Base-by-base conservation (phyloP, 2,329 filamentous ascomycete species). In the Lithohypha guttulata region DNA sequence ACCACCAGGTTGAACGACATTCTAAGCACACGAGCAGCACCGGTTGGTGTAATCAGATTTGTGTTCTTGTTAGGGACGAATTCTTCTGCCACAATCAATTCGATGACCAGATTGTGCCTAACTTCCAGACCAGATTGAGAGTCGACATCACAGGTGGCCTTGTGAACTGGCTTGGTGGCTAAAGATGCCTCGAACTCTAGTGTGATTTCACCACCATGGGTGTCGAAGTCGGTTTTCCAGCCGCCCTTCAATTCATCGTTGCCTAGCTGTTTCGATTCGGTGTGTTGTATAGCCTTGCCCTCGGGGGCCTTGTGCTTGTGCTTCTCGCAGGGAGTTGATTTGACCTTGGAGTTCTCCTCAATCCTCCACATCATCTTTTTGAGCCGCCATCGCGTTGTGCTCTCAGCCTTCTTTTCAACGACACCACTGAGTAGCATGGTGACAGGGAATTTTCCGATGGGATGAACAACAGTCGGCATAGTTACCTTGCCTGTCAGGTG, bases 41-140 rank as follows among this genome's bases (percentile, higher is more conserved):
- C 89, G 0, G 89, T 95, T 34, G 87, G 85, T 0, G 84, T 87
- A 33, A 84, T 73, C 35, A 85, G 68, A 58, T 78, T 79, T 43
- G 76, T 78, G 55, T 81, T 77, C 47, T 80, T 81, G 55, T 74
- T 70, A 2, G 73, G 68, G 13, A 71, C 73, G 66, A 84, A 91
- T 59, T 96, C 89, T 60, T 95, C 86, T 2, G 84, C 83, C 15
- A 98, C 86, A 34, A 96, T 86, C 66, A 96, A 77, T 64, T 98
- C 89, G 42, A 96, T 73, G 53, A 94, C 76, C 30, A 98, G 74
- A 55, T 81, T 79, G 67, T 98, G 89, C 36, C 77, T 77, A 42
- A 94, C 77, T 53, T 81, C 77, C 50, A 85, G 77, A 38, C 85
- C 85, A 53, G 81, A 79, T 35, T 71, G 64, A 39, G 80, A 75